Base-by-base conservation (phyloP, 2,329 filamentous ascomycete genomes). In the Talaromyces pinophilus region DNA sequence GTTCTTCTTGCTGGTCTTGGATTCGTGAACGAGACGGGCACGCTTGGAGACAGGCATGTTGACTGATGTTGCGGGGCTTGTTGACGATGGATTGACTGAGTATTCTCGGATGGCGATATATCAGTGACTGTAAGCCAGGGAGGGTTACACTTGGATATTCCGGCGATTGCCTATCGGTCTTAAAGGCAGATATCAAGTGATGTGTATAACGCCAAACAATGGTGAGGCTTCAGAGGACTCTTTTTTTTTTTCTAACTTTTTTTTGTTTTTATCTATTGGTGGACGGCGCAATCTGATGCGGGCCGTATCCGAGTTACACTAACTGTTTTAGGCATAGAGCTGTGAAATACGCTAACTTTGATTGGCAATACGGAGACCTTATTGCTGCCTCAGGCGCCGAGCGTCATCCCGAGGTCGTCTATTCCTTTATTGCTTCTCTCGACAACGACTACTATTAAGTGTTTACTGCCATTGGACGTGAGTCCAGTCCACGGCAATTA, bases 21-120 rank as follows among this genome's bases (percentile, higher is more conserved):
- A 93, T 77, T 97, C 87, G 84, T 97, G 91, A 72, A 96, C 88
- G 80, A 96, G 85, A 82, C 90, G 94, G 73, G 90, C 86, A 81
- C 95, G 92, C 86, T 95, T 98, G 70, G 95, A 98, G 84, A 96
- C 93, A 78, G 95, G 95, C 95, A 99, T 99, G 71, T 70, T 57
- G 54, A 17, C 63, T 25, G 52, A 59, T 57, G 52, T 44, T 46
- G 62, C 62, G 62, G 62, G 62, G 62, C n/a, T 63, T 57, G 40
- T 57, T 42, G 17, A 63, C 7, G 10, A 17, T 5, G 17, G n/a
- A 2, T 1, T 25, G 5, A 11, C 19, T 25, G 54, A 10, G 11
- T 15, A 10, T 1, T 17, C 54, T 57, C n/a, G 19, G 3, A 11
- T 15, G n/a, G 11, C 15, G 52, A 6, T 35, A 54, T 11, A 33